Base-by-base conservation (phyloP, 2,329 filamentous ascomycete genomes). In the Plenodomus lindquistii region DNA sequence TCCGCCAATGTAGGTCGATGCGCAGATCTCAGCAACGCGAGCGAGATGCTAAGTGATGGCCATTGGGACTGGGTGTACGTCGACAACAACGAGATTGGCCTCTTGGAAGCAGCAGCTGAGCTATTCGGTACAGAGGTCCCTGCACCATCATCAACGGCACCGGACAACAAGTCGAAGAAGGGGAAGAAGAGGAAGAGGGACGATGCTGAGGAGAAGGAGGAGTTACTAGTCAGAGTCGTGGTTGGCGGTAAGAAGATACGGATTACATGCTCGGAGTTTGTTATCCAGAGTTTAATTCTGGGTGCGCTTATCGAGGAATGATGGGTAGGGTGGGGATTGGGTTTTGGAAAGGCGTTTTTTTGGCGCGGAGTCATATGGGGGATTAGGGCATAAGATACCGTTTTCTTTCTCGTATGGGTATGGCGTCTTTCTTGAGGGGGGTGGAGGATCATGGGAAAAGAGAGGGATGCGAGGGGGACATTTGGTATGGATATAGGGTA, bases 251-350 rank as follows among this genome's bases (percentile, higher is more conserved):
- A 80, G 60, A 81, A 73, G 51, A 77, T 91, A 31, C 82, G 81
- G 54, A 81, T 94, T 37, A 81, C 96, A 43, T 87, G 86, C 46
- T 87, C 95, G 69, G 93, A 97, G 73, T 85, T 93, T 66, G 85
- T 97, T 18, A 86, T 96, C 46, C 93, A 99, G 77, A 97, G 91
- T 70, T 76, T 97, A 50, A 97, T 99, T 55, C 71, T 96, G 42
- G 93, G 92, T 1, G 83, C 85, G 52, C 74, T 97, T 59, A 82
- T 91, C 43, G 86, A 89, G 53, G 81, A 84, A 41, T 67, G 27
- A 31, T 24, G 22, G 27, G 27, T n/a, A n/a, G n/a, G n/a, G n/a
- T n/a, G n/a, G n/a, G n/a, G n/a, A n/a, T n/a, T n/a, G n/a, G n/a
- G n/a, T n/a, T n/a, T n/a, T n/a, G n/a, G n/a, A n/a, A n/a, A n/a